Evolutionary conservation across 768 basidiomycete genomes (phyloP).

Genomic region (Pleurotus djamor): DNA sequence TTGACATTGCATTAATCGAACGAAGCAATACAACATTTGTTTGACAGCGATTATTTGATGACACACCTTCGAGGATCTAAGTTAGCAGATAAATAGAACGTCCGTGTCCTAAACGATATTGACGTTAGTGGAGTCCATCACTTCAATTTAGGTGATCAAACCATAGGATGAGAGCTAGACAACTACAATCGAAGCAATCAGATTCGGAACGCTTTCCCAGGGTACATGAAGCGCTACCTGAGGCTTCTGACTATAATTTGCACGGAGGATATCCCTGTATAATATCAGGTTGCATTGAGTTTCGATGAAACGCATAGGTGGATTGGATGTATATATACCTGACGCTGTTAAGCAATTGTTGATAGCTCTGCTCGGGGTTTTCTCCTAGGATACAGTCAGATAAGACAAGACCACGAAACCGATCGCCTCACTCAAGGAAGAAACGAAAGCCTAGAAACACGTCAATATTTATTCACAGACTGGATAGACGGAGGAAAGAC

Average conservation of each 20-base stretch:
- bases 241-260: slow-evolving; percentile 56
- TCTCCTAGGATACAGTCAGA: slow-evolving; percentile 23
- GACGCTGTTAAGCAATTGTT: slow-evolving; percentile 35
- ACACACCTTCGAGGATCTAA: neutral
- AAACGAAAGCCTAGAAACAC: slow-evolving; percentile 49
- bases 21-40: too few relatives aligned
- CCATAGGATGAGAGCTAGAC: slow-evolving; percentile 39
- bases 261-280: slow-evolving; percentile 38
- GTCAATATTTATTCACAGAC: neutral
- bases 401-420: neutral
- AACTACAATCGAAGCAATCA: slow-evolving; percentile 18
- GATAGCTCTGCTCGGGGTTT: slow-evolving; percentile 51
- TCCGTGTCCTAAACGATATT: slow-evolving; percentile 20
- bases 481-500: slow-evolving; percentile 18
- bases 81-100: slow-evolving; percentile 25
- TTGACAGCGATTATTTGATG: too few relatives aligned
- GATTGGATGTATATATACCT: slow-evolving; percentile 1
- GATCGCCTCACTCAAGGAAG: slow-evolving; percentile 41
- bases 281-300: slow-evolving; percentile 7
- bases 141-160: slow-evolving; percentile 14
- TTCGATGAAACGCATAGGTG: too few relatives aligned
- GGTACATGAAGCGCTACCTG: slow-evolving; percentile 40
- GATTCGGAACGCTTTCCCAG: neutral
- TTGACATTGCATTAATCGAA: too few relatives aligned
- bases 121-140: neutral